Conservation (phyloP, 1,284 basidiomycete genomes). For the Ustilago trichophora region DNA sequence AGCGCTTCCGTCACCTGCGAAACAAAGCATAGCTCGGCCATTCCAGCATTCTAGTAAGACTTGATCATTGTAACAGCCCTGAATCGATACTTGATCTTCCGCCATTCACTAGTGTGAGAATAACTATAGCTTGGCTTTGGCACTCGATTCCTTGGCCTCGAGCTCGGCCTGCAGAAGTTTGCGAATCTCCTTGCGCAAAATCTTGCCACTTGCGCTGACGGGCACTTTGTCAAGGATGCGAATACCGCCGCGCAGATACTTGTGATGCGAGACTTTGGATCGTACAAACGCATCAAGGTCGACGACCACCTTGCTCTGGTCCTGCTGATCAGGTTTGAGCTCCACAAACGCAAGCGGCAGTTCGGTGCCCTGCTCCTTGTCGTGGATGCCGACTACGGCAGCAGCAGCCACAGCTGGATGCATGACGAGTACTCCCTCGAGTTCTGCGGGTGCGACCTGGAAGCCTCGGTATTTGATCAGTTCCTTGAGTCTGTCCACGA, state of each 20-base stretch:
- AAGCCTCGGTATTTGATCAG: constrained; percentile 64
- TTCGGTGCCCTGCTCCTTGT: constrained; percentile 47
- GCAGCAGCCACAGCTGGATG: constrained; percentile 47
- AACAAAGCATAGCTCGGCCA: constrained; percentile 4
- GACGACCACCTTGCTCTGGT: neutral
- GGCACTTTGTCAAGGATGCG: constrained; percentile 29
- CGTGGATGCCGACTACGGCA: constrained; percentile 53
- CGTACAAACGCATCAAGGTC: constrained; percentile 34
- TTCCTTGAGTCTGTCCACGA: constrained; percentile 62
- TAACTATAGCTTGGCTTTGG: constrained; percentile 14
- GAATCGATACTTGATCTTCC: too few species aligned
- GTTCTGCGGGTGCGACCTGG: constrained; percentile 58
- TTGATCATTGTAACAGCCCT: too few species aligned
- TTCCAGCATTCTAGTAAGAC: too few species aligned
- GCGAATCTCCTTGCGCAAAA: constrained; percentile 39
- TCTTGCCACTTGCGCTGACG: constrained; percentile 39
- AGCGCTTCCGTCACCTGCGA: constrained; percentile 23
- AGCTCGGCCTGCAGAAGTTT: constrained; percentile 18
- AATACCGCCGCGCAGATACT: constrained; percentile 44
- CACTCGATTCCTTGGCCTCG: constrained; percentile 1
- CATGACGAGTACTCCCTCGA: constrained; percentile 50
- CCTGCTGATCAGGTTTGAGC: constrained; percentile 18
- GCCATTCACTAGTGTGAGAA: too few species aligned
- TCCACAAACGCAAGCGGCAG: constrained; percentile 36
- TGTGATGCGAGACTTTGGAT: constrained; percentile 27